phyloP scores from a whole-genome alignment of 2,329 filamentous ascomycete genomes.

The Aspergillus ochraceus region DNA sequence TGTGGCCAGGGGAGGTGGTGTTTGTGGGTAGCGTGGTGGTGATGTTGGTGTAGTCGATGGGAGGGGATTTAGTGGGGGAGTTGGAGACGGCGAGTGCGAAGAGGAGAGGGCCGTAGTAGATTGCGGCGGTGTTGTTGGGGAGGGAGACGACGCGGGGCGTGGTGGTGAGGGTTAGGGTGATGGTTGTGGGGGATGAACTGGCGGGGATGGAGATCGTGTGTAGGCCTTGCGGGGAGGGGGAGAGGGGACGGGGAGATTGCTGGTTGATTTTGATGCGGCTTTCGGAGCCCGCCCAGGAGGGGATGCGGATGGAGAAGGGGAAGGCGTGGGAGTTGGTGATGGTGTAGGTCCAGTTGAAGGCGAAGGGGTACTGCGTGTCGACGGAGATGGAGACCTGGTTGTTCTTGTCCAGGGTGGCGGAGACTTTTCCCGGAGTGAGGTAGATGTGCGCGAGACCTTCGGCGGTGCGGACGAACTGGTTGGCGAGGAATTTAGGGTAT shows the following conservation, averaged over 20 bases:
- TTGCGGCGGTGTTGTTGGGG: background rate
- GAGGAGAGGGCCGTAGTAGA: constrained; percentile 1
- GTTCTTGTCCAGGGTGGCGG: constrained; percentile 26
- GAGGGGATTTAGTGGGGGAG: background rate
- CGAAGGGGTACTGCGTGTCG: constrained; percentile 2
- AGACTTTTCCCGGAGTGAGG: constrained; percentile 48
- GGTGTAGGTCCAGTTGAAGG: background rate
- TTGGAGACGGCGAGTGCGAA: background rate
- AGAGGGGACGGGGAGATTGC: background rate
- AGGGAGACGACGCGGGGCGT: background rate
- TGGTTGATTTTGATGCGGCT: background rate
- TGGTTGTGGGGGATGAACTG: background rate
- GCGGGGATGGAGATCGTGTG: background rate
- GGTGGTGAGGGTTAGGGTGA: background rate
- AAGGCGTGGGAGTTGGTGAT: background rate
- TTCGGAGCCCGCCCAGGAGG: background rate
- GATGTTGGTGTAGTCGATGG: background rate
- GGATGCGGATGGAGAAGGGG: constrained; percentile 5
- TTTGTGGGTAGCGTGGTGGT: background rate
- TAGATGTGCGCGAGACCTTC: constrained; percentile 52
- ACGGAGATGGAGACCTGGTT: background rate
- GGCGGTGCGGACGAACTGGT: constrained; percentile 47
- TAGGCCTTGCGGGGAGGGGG: background rate
- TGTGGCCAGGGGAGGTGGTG: background rate
- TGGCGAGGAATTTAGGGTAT: constrained; percentile 56